Percentiles rank a stretch among this genome's conserved stretches.
Evolutionary conservation across 169 alveolate genomes (phyloP).

Genomic region (Plasmodium billcollinsi): DNA sequence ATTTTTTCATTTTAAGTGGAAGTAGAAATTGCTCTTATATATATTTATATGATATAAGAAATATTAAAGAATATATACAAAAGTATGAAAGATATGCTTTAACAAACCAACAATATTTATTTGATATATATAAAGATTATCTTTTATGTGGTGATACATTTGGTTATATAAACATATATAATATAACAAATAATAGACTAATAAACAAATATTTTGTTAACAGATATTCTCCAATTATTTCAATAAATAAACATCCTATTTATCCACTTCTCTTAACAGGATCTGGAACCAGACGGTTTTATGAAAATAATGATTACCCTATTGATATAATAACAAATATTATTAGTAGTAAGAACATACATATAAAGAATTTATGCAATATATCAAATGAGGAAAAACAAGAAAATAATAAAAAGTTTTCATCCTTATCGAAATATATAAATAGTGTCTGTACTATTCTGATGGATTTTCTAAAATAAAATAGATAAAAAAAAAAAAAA

Average conservation of each 20-base stretch:
- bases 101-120: conserved; percentile 62
- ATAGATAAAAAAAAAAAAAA: too few species aligned
- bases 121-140: conserved; percentile 39
- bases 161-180: conserved; percentile 38
- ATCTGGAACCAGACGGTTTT: conserved; percentile 68
- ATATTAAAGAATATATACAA: conserved; percentile 33
- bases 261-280: conserved; percentile 63
- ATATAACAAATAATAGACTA: conserved; percentile 14
- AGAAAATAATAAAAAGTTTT: neutral
- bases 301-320: conserved; percentile 16
- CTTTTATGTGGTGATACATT: conserved; percentile 64
- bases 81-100: conserved; percentile 52
- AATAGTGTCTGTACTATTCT: conserved; percentile 50
- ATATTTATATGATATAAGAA: conserved; percentile 42
- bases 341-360: neutral
- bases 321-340: conserved; percentile 44
- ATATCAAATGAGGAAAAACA: neutral
- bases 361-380: neutral
- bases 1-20: conserved; percentile 60
- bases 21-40: conserved; percentile 47
- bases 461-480: conserved; percentile 9
- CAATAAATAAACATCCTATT: conserved; percentile 18
- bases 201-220: conserved; percentile 36
- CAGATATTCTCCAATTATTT: conserved; percentile 55
- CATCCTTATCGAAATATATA: conserved; percentile 15